phyloP scores from a whole-genome alignment of 306 rosid genomes.

The Carpinus viminea region DNA sequence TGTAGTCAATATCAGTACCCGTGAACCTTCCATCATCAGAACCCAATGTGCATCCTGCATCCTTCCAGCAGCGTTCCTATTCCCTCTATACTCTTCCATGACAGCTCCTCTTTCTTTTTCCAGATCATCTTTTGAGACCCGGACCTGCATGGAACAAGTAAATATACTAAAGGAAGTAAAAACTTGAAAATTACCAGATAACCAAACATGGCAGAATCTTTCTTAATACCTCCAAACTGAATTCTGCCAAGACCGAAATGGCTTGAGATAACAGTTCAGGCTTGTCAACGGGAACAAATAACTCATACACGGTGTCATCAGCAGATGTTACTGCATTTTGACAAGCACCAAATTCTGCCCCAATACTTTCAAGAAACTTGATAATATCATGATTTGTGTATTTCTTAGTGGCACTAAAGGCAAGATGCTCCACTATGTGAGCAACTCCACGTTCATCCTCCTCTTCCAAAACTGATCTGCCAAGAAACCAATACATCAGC shows the following conservation, averaged over 20 bases:
- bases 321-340: slow-evolving; percentile 89
- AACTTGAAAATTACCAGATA: neutral
- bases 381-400: slow-evolving; percentile 87
- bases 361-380: slow-evolving; percentile 87
- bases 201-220: neutral
- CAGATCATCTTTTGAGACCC: slow-evolving; percentile 82
- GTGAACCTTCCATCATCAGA: slow-evolving; percentile 88
- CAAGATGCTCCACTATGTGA: slow-evolving; percentile 96
- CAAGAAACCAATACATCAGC: slow-evolving; percentile 37
- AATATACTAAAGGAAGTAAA: slow-evolving; percentile 5
- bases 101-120: slow-evolving; percentile 95
- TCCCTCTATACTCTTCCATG: slow-evolving; percentile 89
- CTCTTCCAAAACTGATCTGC: slow-evolving; percentile 97
- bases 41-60: slow-evolving; percentile 94
- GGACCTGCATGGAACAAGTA: slow-evolving; percentile 51
- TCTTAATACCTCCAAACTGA: slow-evolving; percentile 79
- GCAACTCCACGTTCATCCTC: slow-evolving; percentile 97
- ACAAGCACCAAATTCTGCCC: slow-evolving; percentile 96
- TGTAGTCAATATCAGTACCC: slow-evolving; percentile 46
- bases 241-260: slow-evolving; percentile 82
- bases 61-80: slow-evolving; percentile 90
- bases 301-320: slow-evolving; percentile 86
- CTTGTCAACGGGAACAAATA: slow-evolving; percentile 92
- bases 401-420: slow-evolving; percentile 83
- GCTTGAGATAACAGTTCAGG: slow-evolving; percentile 83